Conservation (phyloP, 371 early-diverging fungal species). For the Phascolomyces articulosus region DNA sequence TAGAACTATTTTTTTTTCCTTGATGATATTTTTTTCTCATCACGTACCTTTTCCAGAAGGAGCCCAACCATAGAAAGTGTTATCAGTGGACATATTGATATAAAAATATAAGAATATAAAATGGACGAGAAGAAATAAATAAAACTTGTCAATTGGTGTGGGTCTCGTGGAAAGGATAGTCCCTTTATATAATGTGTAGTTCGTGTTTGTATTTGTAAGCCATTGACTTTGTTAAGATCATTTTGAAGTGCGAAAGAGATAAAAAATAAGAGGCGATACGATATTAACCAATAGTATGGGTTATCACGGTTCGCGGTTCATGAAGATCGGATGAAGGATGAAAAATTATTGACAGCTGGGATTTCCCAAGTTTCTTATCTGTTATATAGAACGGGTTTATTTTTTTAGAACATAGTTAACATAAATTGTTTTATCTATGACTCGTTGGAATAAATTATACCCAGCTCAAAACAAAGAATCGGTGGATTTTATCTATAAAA, state of each 20-base stretch:
- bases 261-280: too few relatives aligned
- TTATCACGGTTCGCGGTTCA: too few relatives aligned
- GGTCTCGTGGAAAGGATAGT: too few relatives aligned
- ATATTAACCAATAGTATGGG: too few relatives aligned
- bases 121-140: not conserved
- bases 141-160: too few relatives aligned
- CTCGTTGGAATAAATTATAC: too few relatives aligned
- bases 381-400: not conserved
- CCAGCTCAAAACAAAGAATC: too few relatives aligned
- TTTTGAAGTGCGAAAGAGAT: not conserved
- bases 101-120: not conserved
- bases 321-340: too few relatives aligned
- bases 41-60: constrained; percentile 25
- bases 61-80: constrained; percentile 36
- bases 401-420: too few relatives aligned
- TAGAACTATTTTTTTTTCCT: not conserved
- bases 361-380: not conserved
- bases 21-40: not conserved
- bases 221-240: not conserved
- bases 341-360: not conserved
- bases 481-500: too few relatives aligned
- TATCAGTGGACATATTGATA: constrained; percentile 7
- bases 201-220: not conserved
- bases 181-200: not conserved
- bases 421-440: too few relatives aligned